Conservation (phyloP, 2,329 filamentous ascomycete genomes). For the Monosporascus sp. region DNA sequence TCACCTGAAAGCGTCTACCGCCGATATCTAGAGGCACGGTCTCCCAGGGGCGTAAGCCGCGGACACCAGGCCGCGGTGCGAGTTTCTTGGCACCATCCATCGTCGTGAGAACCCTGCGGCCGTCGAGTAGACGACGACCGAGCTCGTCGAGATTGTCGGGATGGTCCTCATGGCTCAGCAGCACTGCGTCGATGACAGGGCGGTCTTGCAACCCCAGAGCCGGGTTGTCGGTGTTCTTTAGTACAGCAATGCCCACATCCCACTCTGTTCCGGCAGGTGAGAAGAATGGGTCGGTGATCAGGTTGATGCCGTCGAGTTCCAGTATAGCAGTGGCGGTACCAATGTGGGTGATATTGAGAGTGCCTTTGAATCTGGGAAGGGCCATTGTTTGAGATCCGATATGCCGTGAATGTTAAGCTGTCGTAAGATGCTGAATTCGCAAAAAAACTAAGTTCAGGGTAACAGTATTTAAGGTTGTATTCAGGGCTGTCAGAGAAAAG, state of each 20-base stretch:
- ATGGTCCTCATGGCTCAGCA: constrained; percentile 47
- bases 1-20: constrained; percentile 32
- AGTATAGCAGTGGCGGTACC: constrained; percentile 44
- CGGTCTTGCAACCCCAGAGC: constrained; percentile 32
- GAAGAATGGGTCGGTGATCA: constrained; percentile 43
- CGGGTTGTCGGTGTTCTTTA: constrained; percentile 27
- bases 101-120: constrained; percentile 40
- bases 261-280: constrained; percentile 31
- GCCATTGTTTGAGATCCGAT: constrained; percentile 1
- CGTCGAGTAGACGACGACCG: constrained; percentile 39
- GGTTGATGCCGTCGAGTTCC: constrained; percentile 33
- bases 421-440: too few species aligned
- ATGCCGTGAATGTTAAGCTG: too few species aligned
- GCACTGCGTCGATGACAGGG: constrained; percentile 40
- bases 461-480: too few species aligned
- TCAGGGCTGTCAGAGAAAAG: too few species aligned
- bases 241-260: constrained; percentile 18
- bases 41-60: constrained; percentile 34
- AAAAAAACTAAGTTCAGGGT: too few species aligned
- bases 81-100: constrained; percentile 38
- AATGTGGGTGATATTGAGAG: constrained; percentile 36
- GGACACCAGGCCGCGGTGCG: constrained; percentile 34
- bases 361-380: constrained; percentile 8
- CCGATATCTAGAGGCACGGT: constrained; percentile 20
- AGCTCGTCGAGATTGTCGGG: constrained; percentile 42